phyloP scores from a whole-genome alignment of 371 early-diverging fungal genomes.

The Saksenaea oblongispora region DNA sequence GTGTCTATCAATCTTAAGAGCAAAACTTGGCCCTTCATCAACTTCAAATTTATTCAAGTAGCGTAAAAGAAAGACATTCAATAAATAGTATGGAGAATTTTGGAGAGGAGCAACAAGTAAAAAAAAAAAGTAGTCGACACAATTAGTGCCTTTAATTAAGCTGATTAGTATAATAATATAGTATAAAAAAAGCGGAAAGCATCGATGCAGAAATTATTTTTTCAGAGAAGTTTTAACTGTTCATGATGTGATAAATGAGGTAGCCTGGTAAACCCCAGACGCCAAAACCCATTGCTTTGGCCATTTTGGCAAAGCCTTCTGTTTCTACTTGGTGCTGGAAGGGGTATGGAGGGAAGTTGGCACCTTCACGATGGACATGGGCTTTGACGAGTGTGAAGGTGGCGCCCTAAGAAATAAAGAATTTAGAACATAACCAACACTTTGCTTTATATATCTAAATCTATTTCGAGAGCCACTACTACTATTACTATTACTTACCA shows the following conservation, averaged over 20 bases:
- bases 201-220: background rate
- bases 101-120: no score
- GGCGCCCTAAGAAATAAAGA: slow-evolving; percentile 25
- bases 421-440: slow-evolving; percentile 11
- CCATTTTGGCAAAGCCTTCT: slow-evolving; percentile 77
- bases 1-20: no score
- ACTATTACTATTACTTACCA: slow-evolving; percentile 24
- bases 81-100: no score
- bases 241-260: slow-evolving; percentile 50
- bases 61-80: no score
- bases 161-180: no score
- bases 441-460: background rate
- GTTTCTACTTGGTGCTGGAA: slow-evolving; percentile 65
- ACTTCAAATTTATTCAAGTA: no score
- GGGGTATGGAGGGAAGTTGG: slow-evolving; percentile 46
- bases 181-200: no score
- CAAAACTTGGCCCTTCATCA: no score
- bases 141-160: no score
- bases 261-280: slow-evolving; percentile 66
- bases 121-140: no score
- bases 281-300: slow-evolving; percentile 63
- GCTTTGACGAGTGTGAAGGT: slow-evolving; percentile 62
- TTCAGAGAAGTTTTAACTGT: slow-evolving; percentile 2
- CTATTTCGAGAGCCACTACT: background rate
- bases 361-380: slow-evolving; percentile 68